Evolutionary conservation across 352 stramenopile genomes (phyloP).

Genomic region (Phytophthora hibernalis): DNA sequence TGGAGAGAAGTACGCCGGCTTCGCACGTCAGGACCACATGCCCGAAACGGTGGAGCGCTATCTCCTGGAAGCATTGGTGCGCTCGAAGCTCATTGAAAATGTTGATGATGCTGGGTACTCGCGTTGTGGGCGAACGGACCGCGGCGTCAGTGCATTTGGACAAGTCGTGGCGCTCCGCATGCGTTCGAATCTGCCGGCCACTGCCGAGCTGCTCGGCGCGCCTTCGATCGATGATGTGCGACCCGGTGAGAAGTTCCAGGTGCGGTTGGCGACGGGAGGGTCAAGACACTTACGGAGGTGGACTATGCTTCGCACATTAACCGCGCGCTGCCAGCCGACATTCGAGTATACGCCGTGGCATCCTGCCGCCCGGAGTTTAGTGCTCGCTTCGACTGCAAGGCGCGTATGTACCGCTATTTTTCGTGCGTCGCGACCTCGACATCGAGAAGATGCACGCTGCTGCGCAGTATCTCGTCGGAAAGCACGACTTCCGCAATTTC

Average conservation of each 20-base stretch:
- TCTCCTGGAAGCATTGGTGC: constrained; percentile 94
- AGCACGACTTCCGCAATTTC: constrained; percentile 99
- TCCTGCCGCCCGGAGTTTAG: constrained; percentile 89
- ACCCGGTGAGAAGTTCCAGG: constrained; percentile 68
- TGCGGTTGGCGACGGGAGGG: constrained; percentile 54
- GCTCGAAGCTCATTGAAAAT: constrained; percentile 91
- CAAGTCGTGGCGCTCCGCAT: constrained; percentile 79
- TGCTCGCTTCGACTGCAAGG: constrained; percentile 94
- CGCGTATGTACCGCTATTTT: constrained; percentile 99
- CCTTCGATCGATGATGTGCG: constrained; percentile 72
- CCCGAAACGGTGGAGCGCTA: constrained; percentile 94
- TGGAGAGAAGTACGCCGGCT: constrained; percentile 90
- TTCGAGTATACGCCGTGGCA: constrained; percentile 86
- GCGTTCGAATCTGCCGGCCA: constrained; percentile 77
- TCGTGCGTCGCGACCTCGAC: constrained; percentile 79
- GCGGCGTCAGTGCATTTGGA: constrained; percentile 93
- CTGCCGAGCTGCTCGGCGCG: constrained; percentile 67
- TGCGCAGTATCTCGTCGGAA: constrained; percentile 90
- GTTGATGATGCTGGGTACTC: constrained; percentile 91
- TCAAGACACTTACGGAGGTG: constrained; percentile 90
- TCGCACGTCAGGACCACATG: constrained; percentile 88
- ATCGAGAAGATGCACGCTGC: constrained; percentile 90
- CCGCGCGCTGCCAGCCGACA: constrained; percentile 92
- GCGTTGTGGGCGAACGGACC: constrained; percentile 97
- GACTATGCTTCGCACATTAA: constrained; percentile 98